phyloP scores from a whole-genome alignment of 805 yeast species.

The Blastobotrys attinorum region DNA sequence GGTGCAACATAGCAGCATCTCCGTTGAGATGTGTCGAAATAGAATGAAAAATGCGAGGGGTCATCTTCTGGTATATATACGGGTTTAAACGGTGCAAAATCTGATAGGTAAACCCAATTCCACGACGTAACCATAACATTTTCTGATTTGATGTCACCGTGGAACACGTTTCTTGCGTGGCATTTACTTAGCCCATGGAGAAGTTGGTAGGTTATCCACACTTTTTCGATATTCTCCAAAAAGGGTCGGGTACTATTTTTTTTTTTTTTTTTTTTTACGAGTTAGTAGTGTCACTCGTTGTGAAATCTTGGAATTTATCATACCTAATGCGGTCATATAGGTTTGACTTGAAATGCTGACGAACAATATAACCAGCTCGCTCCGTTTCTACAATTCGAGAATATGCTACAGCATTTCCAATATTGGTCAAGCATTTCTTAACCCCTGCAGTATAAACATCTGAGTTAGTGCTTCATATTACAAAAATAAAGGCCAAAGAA shows the following conservation, averaged over 20 bases:
- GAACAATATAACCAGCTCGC: slow-evolving; percentile 81
- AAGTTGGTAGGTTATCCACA: slow-evolving; percentile 78
- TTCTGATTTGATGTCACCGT: slow-evolving; percentile 91
- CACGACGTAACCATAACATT: slow-evolving; percentile 80
- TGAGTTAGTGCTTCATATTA: background rate
- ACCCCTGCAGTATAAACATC: slow-evolving; percentile 34
- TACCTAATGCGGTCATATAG: slow-evolving; percentile 66
- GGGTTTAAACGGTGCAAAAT: slow-evolving; percentile 84
- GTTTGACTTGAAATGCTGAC: slow-evolving; percentile 73
- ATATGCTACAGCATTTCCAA: slow-evolving; percentile 65
- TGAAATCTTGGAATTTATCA: background rate
- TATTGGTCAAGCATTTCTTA: slow-evolving; percentile 35
- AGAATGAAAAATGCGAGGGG: slow-evolving; percentile 86
- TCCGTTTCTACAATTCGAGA: slow-evolving; percentile 74
- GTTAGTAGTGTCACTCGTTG: no score
- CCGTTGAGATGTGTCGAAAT: slow-evolving; percentile 83
- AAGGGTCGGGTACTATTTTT: slow-evolving; percentile 66
- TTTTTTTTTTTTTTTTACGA: no score
- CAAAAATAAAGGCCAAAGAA: background rate
- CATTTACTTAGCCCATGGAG: slow-evolving; percentile 53
- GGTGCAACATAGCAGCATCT: slow-evolving; percentile 91
- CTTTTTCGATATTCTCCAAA: slow-evolving; percentile 68
- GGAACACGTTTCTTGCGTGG: slow-evolving; percentile 56
- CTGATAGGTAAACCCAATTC: slow-evolving; percentile 78
- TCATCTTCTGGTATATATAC: slow-evolving; percentile 81